Evolutionary conservation across 306 rosid genomes (phyloP).

Genomic region (Rosa rugosa): DNA sequence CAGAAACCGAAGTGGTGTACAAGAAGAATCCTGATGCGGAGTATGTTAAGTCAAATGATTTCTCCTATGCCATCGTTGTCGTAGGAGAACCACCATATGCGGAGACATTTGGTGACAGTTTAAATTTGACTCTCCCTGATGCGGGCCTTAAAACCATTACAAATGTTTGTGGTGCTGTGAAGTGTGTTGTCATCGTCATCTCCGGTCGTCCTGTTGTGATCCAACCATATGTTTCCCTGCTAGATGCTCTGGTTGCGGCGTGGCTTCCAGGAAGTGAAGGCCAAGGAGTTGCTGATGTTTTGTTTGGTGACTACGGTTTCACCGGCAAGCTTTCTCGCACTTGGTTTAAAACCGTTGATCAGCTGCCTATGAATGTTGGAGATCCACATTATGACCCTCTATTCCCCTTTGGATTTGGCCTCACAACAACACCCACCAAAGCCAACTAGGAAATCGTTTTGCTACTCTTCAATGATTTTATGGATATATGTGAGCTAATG

Average conservation of each 20-base stretch:
- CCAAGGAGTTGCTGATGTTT: slow-evolving; percentile 40
- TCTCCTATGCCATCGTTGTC: slow-evolving; percentile 37
- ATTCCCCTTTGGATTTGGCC: slow-evolving; percentile 41
- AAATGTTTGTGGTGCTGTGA: slow-evolving; percentile 37
- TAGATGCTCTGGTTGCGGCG: slow-evolving; percentile 44
- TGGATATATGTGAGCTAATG: neutral
- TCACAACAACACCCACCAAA: slow-evolving; percentile 29
- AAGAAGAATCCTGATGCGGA: slow-evolving; percentile 33
- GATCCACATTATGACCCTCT: slow-evolving; percentile 39
- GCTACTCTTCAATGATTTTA: neutral
- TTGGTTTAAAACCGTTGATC: slow-evolving; percentile 45
- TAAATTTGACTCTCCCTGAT: slow-evolving; percentile 29
- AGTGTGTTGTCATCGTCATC: slow-evolving; percentile 35
- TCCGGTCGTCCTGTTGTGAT: slow-evolving; percentile 41
- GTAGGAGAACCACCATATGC: slow-evolving; percentile 46
- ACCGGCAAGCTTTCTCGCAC: slow-evolving; percentile 38
- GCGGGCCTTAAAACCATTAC: slow-evolving; percentile 27
- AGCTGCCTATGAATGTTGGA: slow-evolving; percentile 43
- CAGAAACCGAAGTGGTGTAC: slow-evolving; percentile 24
- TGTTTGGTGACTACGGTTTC: slow-evolving; percentile 41
- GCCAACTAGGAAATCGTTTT: neutral
- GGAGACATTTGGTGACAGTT: slow-evolving; percentile 37
- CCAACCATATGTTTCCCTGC: slow-evolving; percentile 22
- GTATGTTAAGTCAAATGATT: slow-evolving; percentile 22
- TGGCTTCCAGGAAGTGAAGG: slow-evolving; percentile 48